Evolutionary conservation across 2,329 filamentous ascomycete genomes (phyloP), one percentile per base, ranked within the genome.

Genomic region (Fusarium sp.): DNA sequence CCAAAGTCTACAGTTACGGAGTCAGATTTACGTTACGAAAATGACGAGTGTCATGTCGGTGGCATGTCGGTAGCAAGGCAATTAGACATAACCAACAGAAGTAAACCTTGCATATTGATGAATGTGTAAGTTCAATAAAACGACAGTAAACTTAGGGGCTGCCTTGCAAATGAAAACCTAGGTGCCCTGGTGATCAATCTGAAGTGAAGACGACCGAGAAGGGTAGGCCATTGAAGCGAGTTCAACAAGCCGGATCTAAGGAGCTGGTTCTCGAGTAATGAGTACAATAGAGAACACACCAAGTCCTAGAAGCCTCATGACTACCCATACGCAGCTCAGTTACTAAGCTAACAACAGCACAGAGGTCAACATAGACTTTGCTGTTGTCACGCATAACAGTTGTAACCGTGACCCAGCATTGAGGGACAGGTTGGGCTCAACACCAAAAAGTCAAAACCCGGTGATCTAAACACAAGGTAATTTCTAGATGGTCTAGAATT

Each of bases 91-190:
- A n/a, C 22, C 5, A 50, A 29, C 24, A 18, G 45, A n/a, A 27
- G 16, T 11, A 50, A 27, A 27, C 16, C 5, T 24, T 24, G 14
- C 43, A 4, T 16, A 8, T 24, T 8, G 14, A 24, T 24, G 41
- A 16, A 45, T 24, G 43, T 10, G 3, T 48, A 8, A 5, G 10
- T 27, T 24, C 14, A 48, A 18, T 6, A 24, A 27, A 6, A 0
- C 4, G 13, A 9, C 2, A 18, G 8, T 48, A 24, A 48, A 24
- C 22, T 24, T 27, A 27, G 4, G 13, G 4, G 2, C 8, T 8
- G 2, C 0, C 22, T 8, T 48, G 14, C 13, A 24, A 5, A 16
- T 18, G 5, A 4, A 18, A 50, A 9, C 3, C 1, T 5, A 3
- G 11, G 14, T 27, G 9, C 16, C 24, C 24, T 6, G 9, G 2